Percentiles rank a stretch among this genome's conserved stretches.
Conservation (phyloP, 441 rosid species). For the Dalechampia spathulata region DNA sequence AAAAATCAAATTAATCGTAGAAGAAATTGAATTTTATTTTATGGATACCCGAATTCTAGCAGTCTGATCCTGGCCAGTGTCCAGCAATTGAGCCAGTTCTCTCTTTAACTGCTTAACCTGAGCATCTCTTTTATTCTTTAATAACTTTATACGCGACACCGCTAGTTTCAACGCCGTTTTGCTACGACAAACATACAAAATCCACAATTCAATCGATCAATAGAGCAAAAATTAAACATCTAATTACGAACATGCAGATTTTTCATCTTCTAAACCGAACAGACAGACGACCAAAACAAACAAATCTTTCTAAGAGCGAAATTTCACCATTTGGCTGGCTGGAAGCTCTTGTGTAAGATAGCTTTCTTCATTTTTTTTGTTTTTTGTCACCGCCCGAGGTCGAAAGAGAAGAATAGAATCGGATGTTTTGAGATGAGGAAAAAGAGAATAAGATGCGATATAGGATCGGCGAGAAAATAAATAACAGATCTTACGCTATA, state of each 20-base stretch:
- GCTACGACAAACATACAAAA: conserved; percentile 29
- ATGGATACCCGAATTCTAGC: conserved; percentile 67
- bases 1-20: too few species aligned
- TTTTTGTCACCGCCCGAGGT: not conserved
- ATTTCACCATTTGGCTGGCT: conserved; percentile 82
- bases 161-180: conserved; percentile 76
- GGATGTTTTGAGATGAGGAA: not conserved
- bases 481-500: conserved; percentile 12
- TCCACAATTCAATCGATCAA: not conserved
- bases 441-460: not conserved
- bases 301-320: not conserved
- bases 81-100: conserved; percentile 78
- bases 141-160: conserved; percentile 59
- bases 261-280: not conserved
- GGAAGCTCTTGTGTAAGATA: conserved; percentile 71
- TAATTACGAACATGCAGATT: too few species aligned
- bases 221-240: too few species aligned
- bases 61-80: conserved; percentile 72
- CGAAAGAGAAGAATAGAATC: not conserved
- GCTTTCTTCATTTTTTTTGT: conserved; percentile 6
- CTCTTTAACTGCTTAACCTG: conserved; percentile 68
- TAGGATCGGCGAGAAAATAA: not conserved
- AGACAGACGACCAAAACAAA: not conserved
- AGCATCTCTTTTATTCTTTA: conserved; percentile 67
- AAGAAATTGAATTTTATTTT: too few species aligned